Conservation (phyloP, 441 rosid genomes). For the Jatropha podagrica region DNA sequence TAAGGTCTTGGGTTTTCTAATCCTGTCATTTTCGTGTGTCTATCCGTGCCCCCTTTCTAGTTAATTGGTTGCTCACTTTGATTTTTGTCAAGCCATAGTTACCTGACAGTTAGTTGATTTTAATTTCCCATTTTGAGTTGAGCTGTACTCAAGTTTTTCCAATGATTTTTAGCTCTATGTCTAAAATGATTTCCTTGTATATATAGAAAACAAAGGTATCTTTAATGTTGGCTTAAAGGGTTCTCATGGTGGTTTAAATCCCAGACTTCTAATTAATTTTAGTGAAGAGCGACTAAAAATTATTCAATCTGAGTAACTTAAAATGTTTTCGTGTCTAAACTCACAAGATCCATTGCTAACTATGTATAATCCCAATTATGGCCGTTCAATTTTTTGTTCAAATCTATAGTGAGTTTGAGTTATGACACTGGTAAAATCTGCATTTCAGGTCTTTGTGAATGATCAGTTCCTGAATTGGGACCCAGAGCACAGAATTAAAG, state of each 20-base stretch:
- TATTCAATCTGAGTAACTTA: neutral
- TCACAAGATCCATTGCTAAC: neutral
- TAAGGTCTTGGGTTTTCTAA: neutral
- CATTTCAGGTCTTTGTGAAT: constrained; percentile 72
- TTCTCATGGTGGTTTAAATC: neutral
- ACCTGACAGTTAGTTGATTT: neutral
- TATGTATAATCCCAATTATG: neutral
- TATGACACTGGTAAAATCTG: neutral
- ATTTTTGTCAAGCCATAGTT: neutral
- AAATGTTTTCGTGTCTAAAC: neutral
- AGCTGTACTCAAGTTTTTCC: neutral
- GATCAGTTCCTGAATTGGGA: constrained; percentile 97
- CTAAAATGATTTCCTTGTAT: neutral
- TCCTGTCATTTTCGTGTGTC: neutral
- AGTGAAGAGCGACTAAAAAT: neutral
- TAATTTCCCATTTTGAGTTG: neutral
- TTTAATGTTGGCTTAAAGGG: neutral
- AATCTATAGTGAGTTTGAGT: neutral
- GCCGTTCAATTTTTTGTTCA: neutral
- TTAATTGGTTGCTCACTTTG: neutral
- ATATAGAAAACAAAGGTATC: neutral
- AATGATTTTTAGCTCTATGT: neutral
- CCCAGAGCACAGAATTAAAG: constrained; percentile 80
- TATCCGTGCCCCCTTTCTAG: neutral
- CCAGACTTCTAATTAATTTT: neutral